Percentiles rank a stretch among this genome's conserved stretches.
Conservation (phyloP, 192 early-diverging fungal genomes). For the Coemansia pectinata region DNA sequence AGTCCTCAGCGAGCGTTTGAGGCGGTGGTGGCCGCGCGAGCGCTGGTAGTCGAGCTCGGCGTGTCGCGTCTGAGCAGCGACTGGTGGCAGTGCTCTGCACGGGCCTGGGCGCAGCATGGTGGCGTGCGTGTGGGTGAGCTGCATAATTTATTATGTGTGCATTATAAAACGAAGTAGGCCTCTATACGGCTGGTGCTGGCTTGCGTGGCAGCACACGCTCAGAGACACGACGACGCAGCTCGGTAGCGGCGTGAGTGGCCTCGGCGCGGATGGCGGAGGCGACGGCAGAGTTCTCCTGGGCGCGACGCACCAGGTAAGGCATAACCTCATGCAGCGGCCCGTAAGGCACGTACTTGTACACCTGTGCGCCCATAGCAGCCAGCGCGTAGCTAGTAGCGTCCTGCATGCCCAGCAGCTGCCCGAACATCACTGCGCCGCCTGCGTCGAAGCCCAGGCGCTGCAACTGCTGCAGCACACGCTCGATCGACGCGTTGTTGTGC, state of each 20-base stretch:
- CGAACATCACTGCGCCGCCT: constrained; percentile 78
- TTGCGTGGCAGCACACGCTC: not conserved
- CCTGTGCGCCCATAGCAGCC: constrained; percentile 70
- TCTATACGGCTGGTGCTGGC: not conserved
- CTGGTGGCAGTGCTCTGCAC: constrained; percentile 18
- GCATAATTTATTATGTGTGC: not conserved
- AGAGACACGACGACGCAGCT: constrained; percentile 53
- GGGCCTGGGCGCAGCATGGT: constrained; percentile 26
- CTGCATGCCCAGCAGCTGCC: constrained; percentile 93
- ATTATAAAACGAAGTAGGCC: not conserved
- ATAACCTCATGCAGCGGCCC: constrained; percentile 88
- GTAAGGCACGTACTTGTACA: constrained; percentile 94
- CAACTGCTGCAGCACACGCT: constrained; percentile 63
- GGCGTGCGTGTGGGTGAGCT: constrained; percentile 17
- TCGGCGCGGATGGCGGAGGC: constrained; percentile 65
- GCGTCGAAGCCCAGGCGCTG: constrained; percentile 58
- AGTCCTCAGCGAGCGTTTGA: constrained; percentile 11
- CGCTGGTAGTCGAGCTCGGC: constrained; percentile 23
- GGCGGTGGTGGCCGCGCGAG: constrained; percentile 14
- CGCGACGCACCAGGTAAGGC: constrained; percentile 90
- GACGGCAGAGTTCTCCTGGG: constrained; percentile 90
- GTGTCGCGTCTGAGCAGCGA: constrained; percentile 12
- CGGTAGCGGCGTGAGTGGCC: constrained; percentile 60
- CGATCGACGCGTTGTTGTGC: constrained; percentile 84
- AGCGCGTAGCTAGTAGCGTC: constrained; percentile 85